These are phyloP conservation scores for Silene noctiflora DNA, from an alignment of 179 eudicot species.

Conservation along the genomic window DNA sequence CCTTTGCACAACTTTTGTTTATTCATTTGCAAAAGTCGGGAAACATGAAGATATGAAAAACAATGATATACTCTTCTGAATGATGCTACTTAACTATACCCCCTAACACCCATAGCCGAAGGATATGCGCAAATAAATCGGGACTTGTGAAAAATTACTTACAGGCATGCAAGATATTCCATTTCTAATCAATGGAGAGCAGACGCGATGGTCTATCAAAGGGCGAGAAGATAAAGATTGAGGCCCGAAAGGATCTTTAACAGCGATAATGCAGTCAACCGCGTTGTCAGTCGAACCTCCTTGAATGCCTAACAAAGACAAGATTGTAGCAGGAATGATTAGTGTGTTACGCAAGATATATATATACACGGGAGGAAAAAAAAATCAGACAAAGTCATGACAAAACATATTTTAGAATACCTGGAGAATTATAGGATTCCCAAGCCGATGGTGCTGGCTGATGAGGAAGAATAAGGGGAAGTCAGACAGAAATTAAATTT, in stretches of 20 bases:
- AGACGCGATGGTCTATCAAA: slow-evolving; percentile 21
- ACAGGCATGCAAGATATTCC: slow-evolving; percentile 75
- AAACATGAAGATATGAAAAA: not conserved
- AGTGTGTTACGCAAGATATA: not conserved
- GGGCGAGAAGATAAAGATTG: slow-evolving; percentile 28
- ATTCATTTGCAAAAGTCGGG: not conserved
- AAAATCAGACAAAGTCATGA: not conserved
- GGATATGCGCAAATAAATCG: not conserved
- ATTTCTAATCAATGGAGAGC: slow-evolving; percentile 29
- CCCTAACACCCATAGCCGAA: too few relatives aligned
- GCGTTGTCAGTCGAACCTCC: slow-evolving; percentile 10
- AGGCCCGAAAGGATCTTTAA: slow-evolving; percentile 47
- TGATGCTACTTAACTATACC: not conserved
- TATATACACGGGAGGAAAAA: not conserved
- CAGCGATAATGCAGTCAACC: slow-evolving; percentile 27
- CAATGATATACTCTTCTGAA: not conserved
- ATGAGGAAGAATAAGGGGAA: not conserved
- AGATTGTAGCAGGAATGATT: not conserved
- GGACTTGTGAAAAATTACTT: slow-evolving; percentile 24
- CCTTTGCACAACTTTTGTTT: not conserved
- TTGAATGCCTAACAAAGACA: slow-evolving; percentile 4
- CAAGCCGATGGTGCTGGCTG: slow-evolving; percentile 13
- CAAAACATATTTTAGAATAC: slow-evolving; percentile 10
- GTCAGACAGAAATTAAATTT: not conserved
- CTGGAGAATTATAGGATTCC: slow-evolving; percentile 8